Conservation (phyloP, 2,329 filamentous ascomycete genomes). For the Calonectria montana region DNA sequence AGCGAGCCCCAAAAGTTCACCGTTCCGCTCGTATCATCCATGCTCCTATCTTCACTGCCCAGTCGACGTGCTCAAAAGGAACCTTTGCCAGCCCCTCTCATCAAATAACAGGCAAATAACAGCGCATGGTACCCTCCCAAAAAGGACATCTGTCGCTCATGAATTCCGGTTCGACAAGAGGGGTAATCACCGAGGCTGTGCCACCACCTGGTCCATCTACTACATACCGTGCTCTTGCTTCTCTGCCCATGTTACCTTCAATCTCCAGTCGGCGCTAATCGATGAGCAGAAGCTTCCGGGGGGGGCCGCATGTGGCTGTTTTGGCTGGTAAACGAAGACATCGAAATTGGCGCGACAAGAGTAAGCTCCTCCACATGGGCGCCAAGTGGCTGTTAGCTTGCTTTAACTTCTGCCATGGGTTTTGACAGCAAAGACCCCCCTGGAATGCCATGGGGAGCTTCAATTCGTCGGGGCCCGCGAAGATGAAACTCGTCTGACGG, state of each 20-base stretch:
- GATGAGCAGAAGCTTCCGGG: not conserved
- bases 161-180: slow-evolving; percentile 6
- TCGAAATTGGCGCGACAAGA: slow-evolving; percentile 12
- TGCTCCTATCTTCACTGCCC: not conserved
- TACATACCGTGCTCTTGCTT: not conserved
- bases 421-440: slow-evolving; percentile 17
- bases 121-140: slow-evolving; percentile 4
- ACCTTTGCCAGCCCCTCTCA: slow-evolving; percentile 7
- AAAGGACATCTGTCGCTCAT: not conserved
- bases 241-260: slow-evolving; percentile 8
- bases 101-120: slow-evolving; percentile 11
- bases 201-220: slow-evolving; percentile 1
- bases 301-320: not conserved
- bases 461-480: slow-evolving; percentile 22
- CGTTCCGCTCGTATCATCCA: not conserved
- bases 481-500: slow-evolving; percentile 21
- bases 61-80: not conserved
- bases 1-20: not conserved
- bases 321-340: slow-evolving; percentile 1
- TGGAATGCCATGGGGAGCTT: slow-evolving; percentile 4
- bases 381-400: slow-evolving; percentile 4
- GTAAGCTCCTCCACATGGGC: not conserved
- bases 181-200: slow-evolving; percentile 25
- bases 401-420: slow-evolving; percentile 11
- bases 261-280: slow-evolving; percentile 10